These are phyloP conservation scores for Kernera saxatilis DNA, from an alignment of 345 rosid species.

Conservation along the genomic window DNA sequence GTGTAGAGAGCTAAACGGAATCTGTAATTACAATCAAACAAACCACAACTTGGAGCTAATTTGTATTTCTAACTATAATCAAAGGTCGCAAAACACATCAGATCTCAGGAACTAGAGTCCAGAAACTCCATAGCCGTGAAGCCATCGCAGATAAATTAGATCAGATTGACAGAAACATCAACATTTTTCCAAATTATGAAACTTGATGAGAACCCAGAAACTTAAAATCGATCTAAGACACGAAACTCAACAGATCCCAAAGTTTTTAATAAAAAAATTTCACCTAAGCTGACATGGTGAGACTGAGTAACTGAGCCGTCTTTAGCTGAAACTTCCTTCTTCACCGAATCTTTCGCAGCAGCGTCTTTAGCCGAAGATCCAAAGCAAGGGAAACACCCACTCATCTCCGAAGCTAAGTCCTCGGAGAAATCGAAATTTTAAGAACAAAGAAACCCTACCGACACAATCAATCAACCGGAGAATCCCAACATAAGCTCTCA, in stretches of 20 bases:
- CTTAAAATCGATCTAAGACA: constrained; percentile 18
- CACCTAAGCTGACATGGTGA: constrained; percentile 73
- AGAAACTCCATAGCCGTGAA: constrained; percentile 4
- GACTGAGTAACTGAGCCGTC: constrained; percentile 74
- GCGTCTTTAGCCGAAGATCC: constrained; percentile 78
- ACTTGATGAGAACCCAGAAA: constrained; percentile 24
- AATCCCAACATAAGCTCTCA: constrained; percentile 25
- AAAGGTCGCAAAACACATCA: constrained; percentile 27
- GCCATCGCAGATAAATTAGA: constrained; percentile 31
- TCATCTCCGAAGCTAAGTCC: constrained; percentile 49
- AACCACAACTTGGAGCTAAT: constrained; percentile 6
- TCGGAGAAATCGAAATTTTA: constrained; percentile 42
- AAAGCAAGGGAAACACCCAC: constrained; percentile 97
- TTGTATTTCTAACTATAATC: neutral
- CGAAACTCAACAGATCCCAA: constrained; percentile 35
- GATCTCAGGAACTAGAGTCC: constrained; percentile 35
- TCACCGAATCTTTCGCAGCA: constrained; percentile 55
- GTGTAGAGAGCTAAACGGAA: neutral
- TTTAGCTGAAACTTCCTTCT: constrained; percentile 68
- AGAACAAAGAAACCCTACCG: constrained; percentile 33
- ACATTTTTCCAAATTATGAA: constrained; percentile 24
- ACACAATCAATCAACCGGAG: constrained; percentile 35
- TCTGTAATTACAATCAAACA: neutral
- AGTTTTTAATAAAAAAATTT: neutral
- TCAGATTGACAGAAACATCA: constrained; percentile 32